Evolutionary conservation across 2,329 filamentous ascomycete genomes (phyloP), one percentile per base, ranked within the genome.

Genomic region (Scytalidium lignicola): DNA sequence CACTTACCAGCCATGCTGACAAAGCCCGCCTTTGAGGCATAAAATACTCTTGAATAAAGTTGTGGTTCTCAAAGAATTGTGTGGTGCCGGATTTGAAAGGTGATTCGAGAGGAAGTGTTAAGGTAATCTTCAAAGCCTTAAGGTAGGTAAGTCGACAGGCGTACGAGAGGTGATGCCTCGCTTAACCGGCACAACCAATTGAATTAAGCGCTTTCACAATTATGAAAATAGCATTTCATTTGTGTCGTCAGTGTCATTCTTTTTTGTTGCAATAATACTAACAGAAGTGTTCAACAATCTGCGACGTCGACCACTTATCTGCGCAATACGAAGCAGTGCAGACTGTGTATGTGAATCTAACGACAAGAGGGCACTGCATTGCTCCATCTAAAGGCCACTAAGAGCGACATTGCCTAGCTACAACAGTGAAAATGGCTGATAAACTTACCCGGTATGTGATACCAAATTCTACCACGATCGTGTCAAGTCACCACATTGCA

Each of bases 401-500:
- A 17, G 32, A 37, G 32, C 32, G 5, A 15, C 32, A 13, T 13
- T 17, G n/a, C 32, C 32, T 17, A 37, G 7, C n/a, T n/a, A 17
- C 10, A 37, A n/a, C 15, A 7, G 15, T 37, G 50, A 63, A 50
- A 66, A 96, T 96, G 90, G 80, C 88, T 68, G 90, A 96, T 80
- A 96, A 88, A 75, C 83, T 96, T 65, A 97, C 92, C 63, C 88
- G 91, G 90, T 96, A 83, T 62, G 83, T 67, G 32, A 37, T 9
- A 7, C 15, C 4, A 17, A 9, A 5, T n/a, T 37, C n/a, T 37
- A 50, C 18, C 43, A 13, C 26, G 32, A 37, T 13, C 32, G n/a
- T 37, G 10, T 5, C n/a, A 37, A 17, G n/a, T 5, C n/a, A 7
- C 32, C 15, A n/a, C 32, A n/a, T 37, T 37, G 5, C 7, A 13